Conservation (phyloP, 169 alveolate species). For the Perkinsus marinus region DNA sequence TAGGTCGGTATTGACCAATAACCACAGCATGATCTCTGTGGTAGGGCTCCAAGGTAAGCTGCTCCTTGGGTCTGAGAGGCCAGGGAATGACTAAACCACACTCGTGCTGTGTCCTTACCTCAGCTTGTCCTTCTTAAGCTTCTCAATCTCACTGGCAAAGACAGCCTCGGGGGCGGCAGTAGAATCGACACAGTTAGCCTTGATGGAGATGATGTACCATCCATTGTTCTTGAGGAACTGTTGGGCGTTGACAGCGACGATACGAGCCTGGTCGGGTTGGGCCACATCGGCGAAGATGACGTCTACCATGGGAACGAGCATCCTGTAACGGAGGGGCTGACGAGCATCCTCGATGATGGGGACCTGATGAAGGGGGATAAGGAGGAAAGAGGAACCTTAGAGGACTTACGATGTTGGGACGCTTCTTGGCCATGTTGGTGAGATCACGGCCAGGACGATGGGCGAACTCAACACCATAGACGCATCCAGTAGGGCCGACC, state of each 20-base stretch:
- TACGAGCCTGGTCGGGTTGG: constrained; percentile 95
- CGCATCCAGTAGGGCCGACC: constrained; percentile 94
- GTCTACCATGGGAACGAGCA: constrained; percentile 97
- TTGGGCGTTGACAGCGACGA: constrained; percentile 85
- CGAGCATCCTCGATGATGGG: constrained; percentile 99
- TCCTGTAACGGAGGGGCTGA: constrained; percentile 91
- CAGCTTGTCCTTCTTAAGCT: constrained; percentile 70
- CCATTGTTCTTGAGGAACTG: constrained; percentile 89
- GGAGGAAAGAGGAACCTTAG: neutral
- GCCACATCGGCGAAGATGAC: constrained; percentile 97
- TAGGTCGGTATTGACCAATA: constrained; percentile 84
- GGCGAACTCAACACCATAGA: constrained; percentile 97
- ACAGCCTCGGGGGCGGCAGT: constrained; percentile 95
- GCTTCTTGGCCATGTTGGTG: constrained; percentile 93
- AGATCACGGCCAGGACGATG: constrained; percentile 95
- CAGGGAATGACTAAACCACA: neutral
- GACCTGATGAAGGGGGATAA: constrained; percentile 7
- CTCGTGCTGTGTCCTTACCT: neutral
- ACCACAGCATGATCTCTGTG: constrained; percentile 96
- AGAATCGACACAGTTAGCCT: constrained; percentile 95
- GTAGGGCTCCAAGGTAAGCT: constrained; percentile 92
- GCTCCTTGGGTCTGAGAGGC: constrained; percentile 79
- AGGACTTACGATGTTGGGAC: constrained; percentile 82
- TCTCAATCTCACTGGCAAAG: constrained; percentile 60
- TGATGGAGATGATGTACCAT: constrained; percentile 90